These are phyloP conservation scores for Chenopodium suecicum DNA, from an alignment of 148 eudicot species.

Conservation along the genomic window DNA sequence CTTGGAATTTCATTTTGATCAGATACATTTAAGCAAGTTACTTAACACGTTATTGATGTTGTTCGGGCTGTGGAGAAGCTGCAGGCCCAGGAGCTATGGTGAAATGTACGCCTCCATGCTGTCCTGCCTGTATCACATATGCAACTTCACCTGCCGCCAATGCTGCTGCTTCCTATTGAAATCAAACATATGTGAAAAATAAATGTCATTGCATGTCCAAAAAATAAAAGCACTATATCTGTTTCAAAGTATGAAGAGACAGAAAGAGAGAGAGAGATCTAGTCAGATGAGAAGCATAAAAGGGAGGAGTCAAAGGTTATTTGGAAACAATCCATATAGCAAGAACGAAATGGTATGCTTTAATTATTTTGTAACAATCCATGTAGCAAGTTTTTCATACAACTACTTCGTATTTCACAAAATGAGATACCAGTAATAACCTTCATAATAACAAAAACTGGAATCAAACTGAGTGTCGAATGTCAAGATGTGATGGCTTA, in stretches of 20 bases:
- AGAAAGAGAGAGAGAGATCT: background rate
- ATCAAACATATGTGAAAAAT: background rate
- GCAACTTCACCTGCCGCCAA: constrained; percentile 71
- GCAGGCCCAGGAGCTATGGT: constrained; percentile 54
- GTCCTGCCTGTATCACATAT: constrained; percentile 67
- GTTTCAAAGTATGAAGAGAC: background rate
- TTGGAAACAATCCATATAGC: background rate
- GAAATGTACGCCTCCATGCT: constrained; percentile 60
- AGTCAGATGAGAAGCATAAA: background rate
- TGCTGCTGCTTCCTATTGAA: constrained; percentile 66
- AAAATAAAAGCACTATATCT: background rate
- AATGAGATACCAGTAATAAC: background rate
- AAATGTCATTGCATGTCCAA: background rate
- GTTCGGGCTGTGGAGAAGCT: constrained; percentile 33
- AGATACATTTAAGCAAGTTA: background rate
- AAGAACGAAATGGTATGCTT: background rate
- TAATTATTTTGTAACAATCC: background rate
- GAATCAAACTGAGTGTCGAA: no score
- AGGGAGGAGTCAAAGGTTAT: background rate
- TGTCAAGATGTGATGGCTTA: background rate
- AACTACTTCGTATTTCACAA: no score
- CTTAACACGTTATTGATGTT: constrained; percentile 17
- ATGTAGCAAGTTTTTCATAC: background rate
- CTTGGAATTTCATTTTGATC: background rate
- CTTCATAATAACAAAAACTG: background rate